These are phyloP conservation scores for Globisporangium orthogonon DNA, from an alignment of 352 stramenopile species.

Conservation along the genomic window DNA sequence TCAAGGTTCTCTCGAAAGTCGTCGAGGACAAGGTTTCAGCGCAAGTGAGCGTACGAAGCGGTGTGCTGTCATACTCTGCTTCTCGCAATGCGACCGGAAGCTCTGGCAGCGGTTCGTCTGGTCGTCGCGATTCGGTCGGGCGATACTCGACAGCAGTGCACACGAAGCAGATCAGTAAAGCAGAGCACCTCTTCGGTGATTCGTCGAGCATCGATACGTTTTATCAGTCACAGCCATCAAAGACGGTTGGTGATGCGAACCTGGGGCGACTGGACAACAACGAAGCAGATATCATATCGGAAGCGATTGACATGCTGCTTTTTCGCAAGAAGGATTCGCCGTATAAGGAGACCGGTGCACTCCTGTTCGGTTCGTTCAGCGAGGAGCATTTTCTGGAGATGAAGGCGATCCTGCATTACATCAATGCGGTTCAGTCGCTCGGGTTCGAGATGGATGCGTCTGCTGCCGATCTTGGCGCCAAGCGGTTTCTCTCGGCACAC, in stretches of 20 bases:
- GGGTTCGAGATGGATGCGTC: slow-evolving; percentile 74
- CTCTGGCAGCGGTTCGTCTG: slow-evolving; percentile 8
- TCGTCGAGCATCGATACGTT: slow-evolving; percentile 11
- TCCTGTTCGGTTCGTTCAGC: slow-evolving; percentile 62
- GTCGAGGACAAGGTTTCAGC: slow-evolving; percentile 59
- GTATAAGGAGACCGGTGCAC: slow-evolving; percentile 28
- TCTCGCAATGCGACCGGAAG: slow-evolving; percentile 11
- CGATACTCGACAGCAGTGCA: slow-evolving; percentile 70
- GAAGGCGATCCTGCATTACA: slow-evolving; percentile 59
- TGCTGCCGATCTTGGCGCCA: slow-evolving; percentile 64
- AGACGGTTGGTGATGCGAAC: not conserved
- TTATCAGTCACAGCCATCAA: slow-evolving; percentile 5
- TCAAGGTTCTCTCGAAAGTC: slow-evolving; percentile 72
- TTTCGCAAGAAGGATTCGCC: slow-evolving; percentile 5
- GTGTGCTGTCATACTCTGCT: slow-evolving; percentile 46
- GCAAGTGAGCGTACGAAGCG: slow-evolving; percentile 45
- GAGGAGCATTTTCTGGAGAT: slow-evolving; percentile 68
- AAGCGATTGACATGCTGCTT: slow-evolving; percentile 29
- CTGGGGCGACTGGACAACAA: slow-evolving; percentile 4
- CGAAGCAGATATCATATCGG: slow-evolving; percentile 23
- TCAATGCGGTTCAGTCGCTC: slow-evolving; percentile 65
- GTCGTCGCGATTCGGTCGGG: slow-evolving; percentile 43
- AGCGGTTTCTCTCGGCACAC: slow-evolving; percentile 68
- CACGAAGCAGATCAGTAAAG: slow-evolving; percentile 57
- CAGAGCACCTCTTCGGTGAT: slow-evolving; percentile 55